phyloP scores from a whole-genome alignment of 164 flowering plant species.

The Amborella trichopoda region DNA sequence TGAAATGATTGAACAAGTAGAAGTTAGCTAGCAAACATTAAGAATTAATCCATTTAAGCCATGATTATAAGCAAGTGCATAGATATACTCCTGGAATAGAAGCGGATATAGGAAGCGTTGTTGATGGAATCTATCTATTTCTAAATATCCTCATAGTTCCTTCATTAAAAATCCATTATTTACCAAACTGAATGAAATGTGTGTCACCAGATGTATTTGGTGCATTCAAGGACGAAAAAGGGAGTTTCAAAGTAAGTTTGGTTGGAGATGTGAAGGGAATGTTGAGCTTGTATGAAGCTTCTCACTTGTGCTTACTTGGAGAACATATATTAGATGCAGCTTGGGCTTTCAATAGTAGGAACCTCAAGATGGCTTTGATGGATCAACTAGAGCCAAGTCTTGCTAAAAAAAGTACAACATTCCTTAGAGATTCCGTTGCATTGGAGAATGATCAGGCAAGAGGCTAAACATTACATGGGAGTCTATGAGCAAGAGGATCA shows the following conservation, averaged over 20 bases:
- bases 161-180: too few species aligned
- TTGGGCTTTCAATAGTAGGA: constrained; percentile 2
- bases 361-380: constrained; percentile 1
- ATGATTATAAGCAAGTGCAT: too few species aligned
- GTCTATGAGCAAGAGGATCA: too few species aligned
- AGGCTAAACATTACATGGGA: constrained; percentile 21
- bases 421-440: constrained; percentile 20
- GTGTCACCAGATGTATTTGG: constrained; percentile 16
- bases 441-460: constrained; percentile 13
- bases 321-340: constrained; percentile 14
- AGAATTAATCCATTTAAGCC: too few species aligned
- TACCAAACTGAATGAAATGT: too few species aligned
- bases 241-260: not conserved
- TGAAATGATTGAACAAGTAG: too few species aligned
- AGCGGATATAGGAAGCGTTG: too few species aligned
- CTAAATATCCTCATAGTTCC: too few species aligned
- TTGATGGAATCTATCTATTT: not conserved
- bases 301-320: constrained; percentile 6
- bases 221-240: constrained; percentile 2
- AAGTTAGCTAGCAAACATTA: too few species aligned
- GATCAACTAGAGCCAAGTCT: not conserved
- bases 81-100: too few species aligned
- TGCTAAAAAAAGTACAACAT: constrained; percentile 8
- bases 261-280: constrained; percentile 9
- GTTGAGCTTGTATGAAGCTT: constrained; percentile 20